Base-by-base conservation (phyloP, 345 rosid genomes). In the Lepidium sativum region DNA sequence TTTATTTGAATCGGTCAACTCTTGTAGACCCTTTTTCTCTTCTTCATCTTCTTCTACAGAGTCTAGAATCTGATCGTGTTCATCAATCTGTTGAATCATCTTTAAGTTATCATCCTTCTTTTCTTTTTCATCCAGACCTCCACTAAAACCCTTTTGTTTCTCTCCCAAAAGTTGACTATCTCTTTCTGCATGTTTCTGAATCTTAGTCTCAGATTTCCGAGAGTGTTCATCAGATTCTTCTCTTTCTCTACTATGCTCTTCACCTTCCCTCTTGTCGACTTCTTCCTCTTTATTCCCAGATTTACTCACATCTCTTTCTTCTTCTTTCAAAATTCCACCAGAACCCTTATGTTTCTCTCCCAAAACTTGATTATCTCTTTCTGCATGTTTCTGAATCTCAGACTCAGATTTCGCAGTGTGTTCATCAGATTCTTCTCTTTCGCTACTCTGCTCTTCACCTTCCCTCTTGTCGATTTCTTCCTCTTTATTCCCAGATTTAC, bases 101-200 rank as follows among this genome's bases (percentile, higher is more conserved):
- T 61, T 44, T 3, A 60, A 20, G 37, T 39, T 7, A 34, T 43
- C 55, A 61, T 33, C 41, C 17, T 53, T 60, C 25, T 16, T 2
- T 6, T 53, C 62, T 15, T 70, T 20, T 31, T 61, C 58, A 18
- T 40, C 55, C 18, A 47, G 9, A 21, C 44, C 34, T 47, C 21
- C 33, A 32, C 23, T 21, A 18, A 47, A 61, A 44, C 25, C 65
- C 34, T 49, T 20, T 11, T 55, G 56, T 15, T 67, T 40, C 11
- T 32, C 56, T 13, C 47, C 71, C 17, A 17, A 31, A 69, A 44
- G 61, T 17, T 59, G 55, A 43, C 51, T 48, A 43, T 55, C 61
- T 47, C 77, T 67, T 32, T 76, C 65, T 35, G 44, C 54, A 53
- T 42, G 48, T 43, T 25, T 27, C 8, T 53, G 41, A 43, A 0